These are phyloP conservation scores for Trichoderma simmonsii DNA, from an alignment of 2,329 filamentous ascomycete genomes.

Conservation along the genomic window DNA sequence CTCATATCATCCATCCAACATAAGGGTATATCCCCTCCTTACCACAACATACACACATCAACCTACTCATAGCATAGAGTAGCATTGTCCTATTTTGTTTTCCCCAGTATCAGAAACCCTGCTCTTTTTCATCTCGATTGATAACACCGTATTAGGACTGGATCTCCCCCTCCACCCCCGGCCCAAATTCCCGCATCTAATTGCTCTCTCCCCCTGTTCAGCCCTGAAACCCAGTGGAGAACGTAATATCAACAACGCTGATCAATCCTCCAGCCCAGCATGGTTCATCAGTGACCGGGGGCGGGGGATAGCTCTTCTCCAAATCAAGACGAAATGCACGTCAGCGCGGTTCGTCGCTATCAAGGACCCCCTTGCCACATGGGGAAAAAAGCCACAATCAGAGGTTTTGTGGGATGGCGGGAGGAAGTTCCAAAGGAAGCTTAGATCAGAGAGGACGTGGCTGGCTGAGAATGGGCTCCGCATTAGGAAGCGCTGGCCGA, in stretches of 20 bases:
- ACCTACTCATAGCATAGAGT: background rate
- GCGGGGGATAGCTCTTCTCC: background rate
- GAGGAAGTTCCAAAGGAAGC: background rate
- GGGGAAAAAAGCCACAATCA: background rate
- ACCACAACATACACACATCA: background rate
- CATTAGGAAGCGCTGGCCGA: background rate
- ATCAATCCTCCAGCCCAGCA: background rate
- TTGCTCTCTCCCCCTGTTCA: background rate
- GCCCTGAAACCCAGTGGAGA: background rate
- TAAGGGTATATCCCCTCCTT: background rate
- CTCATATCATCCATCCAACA: background rate
- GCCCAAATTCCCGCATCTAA: background rate
- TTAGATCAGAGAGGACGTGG: background rate
- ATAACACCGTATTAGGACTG: slow-evolving; percentile 1
- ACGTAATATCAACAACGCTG: background rate
- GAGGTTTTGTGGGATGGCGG: background rate
- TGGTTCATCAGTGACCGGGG: background rate
- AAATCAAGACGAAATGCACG: background rate
- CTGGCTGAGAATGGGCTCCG: slow-evolving; percentile 1
- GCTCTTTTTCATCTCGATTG: slow-evolving; percentile 3
- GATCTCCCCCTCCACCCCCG: background rate
- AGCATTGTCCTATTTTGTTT: background rate
- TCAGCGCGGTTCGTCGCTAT: background rate
- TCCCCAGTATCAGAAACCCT: background rate
- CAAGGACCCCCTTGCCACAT: background rate